Base-by-base conservation (phyloP, 139 green algal species). In the Marvania coccoides region DNA sequence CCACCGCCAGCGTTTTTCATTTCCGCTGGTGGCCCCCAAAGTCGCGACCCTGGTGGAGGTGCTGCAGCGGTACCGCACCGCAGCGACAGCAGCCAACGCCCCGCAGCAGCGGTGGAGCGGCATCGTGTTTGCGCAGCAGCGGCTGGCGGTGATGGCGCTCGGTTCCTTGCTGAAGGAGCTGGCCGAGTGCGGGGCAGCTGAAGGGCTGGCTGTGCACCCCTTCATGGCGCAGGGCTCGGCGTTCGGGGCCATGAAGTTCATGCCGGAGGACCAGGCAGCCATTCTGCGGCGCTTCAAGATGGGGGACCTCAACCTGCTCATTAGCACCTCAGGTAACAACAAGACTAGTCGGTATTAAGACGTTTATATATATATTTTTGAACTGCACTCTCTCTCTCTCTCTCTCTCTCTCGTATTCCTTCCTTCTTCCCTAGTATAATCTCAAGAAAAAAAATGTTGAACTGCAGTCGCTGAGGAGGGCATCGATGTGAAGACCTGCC, bases 381-480 rank as follows among this genome's bases (percentile, higher is more conserved):
- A 58, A 38, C 48, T 23, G 23, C 47, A 4, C 19, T 6, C 47
- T n/a, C 47, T 5, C 47, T 33, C 47, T 5, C 47, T 26, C 51
- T n/a, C 6, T 2, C 29, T 59, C 2, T 7, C 15, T 3, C 24
- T 29, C 5, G 2, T 29, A 8, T 24, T 26, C 0, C 29, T n/a
- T 10, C 45, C 23, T 3, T 5, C 34, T 13, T 2, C 24, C 8
- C 3, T n/a, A n/a, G n/a, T n/a, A n/a, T n/a, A n/a, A n/a, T n/a
- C n/a, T n/a, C n/a, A n/a, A n/a, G n/a, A n/a, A n/a, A n/a, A n/a
- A n/a, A n/a, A n/a, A n/a, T n/a, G n/a, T n/a, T n/a, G n/a, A n/a
- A n/a, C 12, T 13, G 59, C 60, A 54, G 72, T 83, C 46, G 73
- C 73, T 13, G 77, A 83, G 70, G 77, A 83, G 66, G 77, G 77